Conservation (phyloP, 176 grass and related monocot species). For the Aegilops umbellulata region DNA sequence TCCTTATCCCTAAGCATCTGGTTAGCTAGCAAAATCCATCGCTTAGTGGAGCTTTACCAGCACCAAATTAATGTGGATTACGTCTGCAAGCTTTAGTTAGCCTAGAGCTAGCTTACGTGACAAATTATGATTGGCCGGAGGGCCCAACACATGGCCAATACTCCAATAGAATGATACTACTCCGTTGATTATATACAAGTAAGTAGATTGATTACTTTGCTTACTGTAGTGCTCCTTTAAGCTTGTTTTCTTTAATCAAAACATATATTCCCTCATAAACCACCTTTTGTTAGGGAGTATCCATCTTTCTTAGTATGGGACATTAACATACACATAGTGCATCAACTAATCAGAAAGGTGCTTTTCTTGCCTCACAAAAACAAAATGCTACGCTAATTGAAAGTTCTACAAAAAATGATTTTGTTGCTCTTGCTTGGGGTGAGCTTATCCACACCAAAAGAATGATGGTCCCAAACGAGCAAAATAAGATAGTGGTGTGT, state of each 20-base stretch:
- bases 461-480: not conserved
- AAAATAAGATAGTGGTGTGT: not conserved
- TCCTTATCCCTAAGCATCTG: conserved; percentile 39
- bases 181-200: not conserved
- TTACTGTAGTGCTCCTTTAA: conserved; percentile 22
- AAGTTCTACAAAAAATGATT: not conserved
- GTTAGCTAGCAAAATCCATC: conserved; percentile 31
- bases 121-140: conserved; percentile 6
- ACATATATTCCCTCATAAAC: conserved; percentile 37
- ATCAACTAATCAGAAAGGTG: not conserved
- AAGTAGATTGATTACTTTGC: not conserved
- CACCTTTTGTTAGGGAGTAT: conserved; percentile 29
- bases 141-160: conserved; percentile 1
- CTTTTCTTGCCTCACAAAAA: not conserved
- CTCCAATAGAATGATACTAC: conserved; percentile 16
- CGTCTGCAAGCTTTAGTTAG: conserved; percentile 31
- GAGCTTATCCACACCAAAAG: conserved; percentile 28
- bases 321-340: not conserved
- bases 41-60: conserved; percentile 50
- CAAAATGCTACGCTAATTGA: not conserved
- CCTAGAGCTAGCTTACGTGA: conserved; percentile 9
- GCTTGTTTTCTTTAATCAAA: conserved; percentile 24
- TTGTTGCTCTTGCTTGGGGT: not conserved
- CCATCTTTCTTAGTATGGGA: conserved; percentile 17
- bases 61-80: conserved; percentile 41